A percentile compares a stretch with the other conserved stretches of the same genome.
Conservation (phyloP, 768 basidiomycete species). For the Tubosaeta sp. region DNA sequence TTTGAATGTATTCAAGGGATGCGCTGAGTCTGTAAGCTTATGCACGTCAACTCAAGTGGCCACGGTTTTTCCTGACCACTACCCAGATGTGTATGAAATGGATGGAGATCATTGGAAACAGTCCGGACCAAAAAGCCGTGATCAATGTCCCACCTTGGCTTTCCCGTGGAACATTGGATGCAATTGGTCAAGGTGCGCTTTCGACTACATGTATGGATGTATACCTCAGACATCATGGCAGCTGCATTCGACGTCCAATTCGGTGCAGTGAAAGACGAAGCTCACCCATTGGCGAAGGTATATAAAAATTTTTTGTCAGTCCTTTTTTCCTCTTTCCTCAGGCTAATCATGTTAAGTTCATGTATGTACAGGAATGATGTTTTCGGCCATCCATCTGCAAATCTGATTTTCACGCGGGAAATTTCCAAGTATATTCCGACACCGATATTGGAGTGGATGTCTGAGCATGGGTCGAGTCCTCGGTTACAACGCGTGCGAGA, state of each 20-base stretch:
- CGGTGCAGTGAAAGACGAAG: neutral
- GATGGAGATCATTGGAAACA: constrained; percentile 17
- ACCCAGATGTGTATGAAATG: constrained; percentile 24
- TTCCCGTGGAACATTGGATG: constrained; percentile 46
- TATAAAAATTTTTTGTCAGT: constrained; percentile 10
- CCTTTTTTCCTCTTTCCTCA: too few relatives aligned
- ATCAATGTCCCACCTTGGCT: constrained; percentile 28
- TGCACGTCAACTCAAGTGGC: neutral
- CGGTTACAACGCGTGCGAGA: constrained; percentile 18
- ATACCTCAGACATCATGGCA: neutral
- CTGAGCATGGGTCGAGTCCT: constrained; percentile 21
- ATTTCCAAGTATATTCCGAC: constrained; percentile 15
- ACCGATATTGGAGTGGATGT: constrained; percentile 30
- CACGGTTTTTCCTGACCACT: neutral
- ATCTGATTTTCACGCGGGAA: constrained; percentile 5
- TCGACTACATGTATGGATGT: neutral
- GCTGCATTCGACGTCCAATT: constrained; percentile 43
- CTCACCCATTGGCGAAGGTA: constrained; percentile 2
- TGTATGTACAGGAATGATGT: constrained; percentile 19
- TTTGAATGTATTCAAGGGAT: constrained; percentile 44
- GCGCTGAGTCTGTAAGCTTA: constrained; percentile 22
- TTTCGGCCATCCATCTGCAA: constrained; percentile 8
- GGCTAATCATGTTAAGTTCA: neutral
- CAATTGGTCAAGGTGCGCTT: constrained; percentile 44
- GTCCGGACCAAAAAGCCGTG: constrained; percentile 8